Evolutionary conservation across 257 asterid species (phyloP), one percentile per base, ranked within the genome.

Genomic region (Plantago elongata): DNA sequence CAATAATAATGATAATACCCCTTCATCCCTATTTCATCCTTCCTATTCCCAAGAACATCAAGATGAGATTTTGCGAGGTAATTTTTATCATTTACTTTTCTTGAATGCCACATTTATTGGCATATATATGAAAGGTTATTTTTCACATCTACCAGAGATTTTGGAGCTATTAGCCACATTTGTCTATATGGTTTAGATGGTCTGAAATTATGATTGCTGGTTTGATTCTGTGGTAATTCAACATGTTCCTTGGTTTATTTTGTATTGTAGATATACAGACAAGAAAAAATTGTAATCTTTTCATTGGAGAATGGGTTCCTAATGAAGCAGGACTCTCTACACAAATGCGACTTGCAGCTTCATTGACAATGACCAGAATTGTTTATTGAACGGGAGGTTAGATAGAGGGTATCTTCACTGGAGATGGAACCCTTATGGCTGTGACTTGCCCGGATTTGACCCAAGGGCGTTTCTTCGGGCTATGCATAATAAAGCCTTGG

Each of bases 401-500:
- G 98, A 87, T 69, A 57, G 72, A 0, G 85, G 73, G 30, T 89
- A 83, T 75, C 86, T 82, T 56, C 77, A 89, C 76, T 89, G 97
- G 97, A 79, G 75, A 72, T 89, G 97, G 97, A 84, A 68, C 0
- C 97, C 97, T 3, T 77, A 11, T 11, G 85, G 69, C 5, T 90
- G 97, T 57, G 79, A 85, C 56, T 61, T 84, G 65, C 77, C 83
- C 51, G 82, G 72, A 34, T 63, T 78, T 13, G 70, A 81, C 30
- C 81, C 94, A 0, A n/a, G 51, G 61, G 75, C 54, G 73, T 87
- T 90, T 71, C 88, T 87, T 2, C 86, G 83, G 49, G 50, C 72
- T 4, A 77, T 87, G 96, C 85, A 79, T 74, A 73, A 85, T 57
- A 87, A 84, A 75, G 72, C 64, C 34, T 87, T 83, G 93, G 95